Conservation (phyloP, 768 basidiomycete genomes). For the Pulveroboletus sp. region DNA sequence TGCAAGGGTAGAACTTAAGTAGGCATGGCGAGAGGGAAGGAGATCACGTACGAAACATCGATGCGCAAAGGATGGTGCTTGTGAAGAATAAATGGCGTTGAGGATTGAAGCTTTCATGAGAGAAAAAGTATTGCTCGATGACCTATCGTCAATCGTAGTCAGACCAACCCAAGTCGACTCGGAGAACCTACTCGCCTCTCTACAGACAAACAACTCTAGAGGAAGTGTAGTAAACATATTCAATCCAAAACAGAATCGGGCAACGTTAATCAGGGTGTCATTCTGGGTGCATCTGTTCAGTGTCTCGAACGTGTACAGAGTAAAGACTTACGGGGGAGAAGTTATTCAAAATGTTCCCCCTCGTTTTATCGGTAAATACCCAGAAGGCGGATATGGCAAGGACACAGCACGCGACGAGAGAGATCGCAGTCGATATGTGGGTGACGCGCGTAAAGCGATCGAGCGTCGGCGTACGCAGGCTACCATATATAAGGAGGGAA, state of each 20-base stretch:
- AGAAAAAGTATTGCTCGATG: conserved; percentile 94
- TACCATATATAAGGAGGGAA: conserved; percentile 93
- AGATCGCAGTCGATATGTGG: conserved; percentile 83
- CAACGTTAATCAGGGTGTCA: conserved; percentile 91
- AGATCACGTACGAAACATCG: conserved; percentile 67
- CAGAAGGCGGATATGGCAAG: conserved; percentile 84
- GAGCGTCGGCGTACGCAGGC: conserved; percentile 85
- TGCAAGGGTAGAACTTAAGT: not conserved
- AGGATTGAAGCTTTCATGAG: conserved; percentile 74
- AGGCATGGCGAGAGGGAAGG: not conserved
- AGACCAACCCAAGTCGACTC: not conserved
- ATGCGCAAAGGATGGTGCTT: conserved; percentile 70
- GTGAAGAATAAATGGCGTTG: conserved; percentile 91
- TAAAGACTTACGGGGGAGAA: conserved; percentile 59
- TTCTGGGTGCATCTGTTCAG: conserved; percentile 37
- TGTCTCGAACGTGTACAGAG: not conserved
- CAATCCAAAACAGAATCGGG: conserved; percentile 87
- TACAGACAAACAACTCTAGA: conserved; percentile 92
- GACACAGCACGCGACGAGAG: conserved; percentile 77
- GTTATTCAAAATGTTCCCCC: conserved; percentile 97
- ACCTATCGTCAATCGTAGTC: conserved; percentile 47
- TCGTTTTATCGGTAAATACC: conserved; percentile 86
- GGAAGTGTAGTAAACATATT: conserved; percentile 99
- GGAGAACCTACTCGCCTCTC: conserved; percentile 57
- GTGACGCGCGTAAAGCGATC: conserved; percentile 92